These are phyloP conservation scores for Golubevia sp. DNA, from an alignment of 1,284 basidiomycete genomes.

Conservation along the genomic window DNA sequence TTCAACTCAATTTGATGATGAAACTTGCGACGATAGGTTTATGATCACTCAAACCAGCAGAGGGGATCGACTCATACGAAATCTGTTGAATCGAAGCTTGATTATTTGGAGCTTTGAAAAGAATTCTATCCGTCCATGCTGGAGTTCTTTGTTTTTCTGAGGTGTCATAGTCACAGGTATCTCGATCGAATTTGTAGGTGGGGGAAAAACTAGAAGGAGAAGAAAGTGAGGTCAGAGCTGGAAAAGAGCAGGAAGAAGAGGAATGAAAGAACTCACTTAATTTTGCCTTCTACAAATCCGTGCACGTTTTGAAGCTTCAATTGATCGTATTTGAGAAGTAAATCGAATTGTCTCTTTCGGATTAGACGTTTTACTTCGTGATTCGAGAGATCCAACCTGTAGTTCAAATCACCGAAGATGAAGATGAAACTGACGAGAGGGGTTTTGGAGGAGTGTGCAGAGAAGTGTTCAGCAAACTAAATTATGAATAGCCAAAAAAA, in stretches of 20 bases:
- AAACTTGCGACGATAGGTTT: no score
- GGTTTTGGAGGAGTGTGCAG: background rate
- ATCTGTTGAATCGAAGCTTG: no score
- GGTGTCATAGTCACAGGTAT: slow-evolving; percentile 16
- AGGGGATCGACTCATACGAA: no score
- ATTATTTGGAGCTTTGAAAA: slow-evolving; percentile 1
- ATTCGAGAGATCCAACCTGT: background rate
- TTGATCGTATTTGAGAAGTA: slow-evolving; percentile 2
- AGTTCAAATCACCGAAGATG: slow-evolving; percentile 1
- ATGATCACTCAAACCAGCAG: no score
- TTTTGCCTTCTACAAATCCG: background rate
- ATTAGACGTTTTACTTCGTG: background rate
- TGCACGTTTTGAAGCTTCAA: background rate
- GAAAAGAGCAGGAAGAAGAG: no score
- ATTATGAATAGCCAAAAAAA: background rate
- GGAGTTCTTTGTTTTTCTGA: slow-evolving; percentile 20
- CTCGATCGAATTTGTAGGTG: slow-evolving; percentile 23
- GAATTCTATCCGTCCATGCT: slow-evolving; percentile 21
- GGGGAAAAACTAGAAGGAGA: slow-evolving; percentile 16
- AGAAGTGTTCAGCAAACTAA: background rate
- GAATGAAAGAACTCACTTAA: no score
- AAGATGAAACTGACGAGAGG: slow-evolving; percentile 6
- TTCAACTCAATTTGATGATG: no score
- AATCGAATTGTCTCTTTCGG: background rate
- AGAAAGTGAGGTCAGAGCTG: no score